Evolutionary conservation across 208 protist species (phyloP).

Genomic region (Trichomonas vaginalis): DNA sequence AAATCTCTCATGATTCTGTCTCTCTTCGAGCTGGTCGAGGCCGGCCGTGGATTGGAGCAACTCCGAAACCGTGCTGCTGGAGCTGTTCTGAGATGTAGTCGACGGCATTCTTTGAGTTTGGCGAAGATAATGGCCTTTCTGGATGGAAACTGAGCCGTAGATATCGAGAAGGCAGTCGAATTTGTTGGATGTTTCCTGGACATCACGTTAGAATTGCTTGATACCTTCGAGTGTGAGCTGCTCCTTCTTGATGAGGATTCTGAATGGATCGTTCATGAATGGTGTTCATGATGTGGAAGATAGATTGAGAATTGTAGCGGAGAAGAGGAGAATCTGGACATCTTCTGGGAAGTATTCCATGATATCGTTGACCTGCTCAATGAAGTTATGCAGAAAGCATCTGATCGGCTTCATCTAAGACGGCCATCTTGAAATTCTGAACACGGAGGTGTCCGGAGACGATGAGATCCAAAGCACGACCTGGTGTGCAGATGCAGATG

Average conservation of each 20-base stretch:
- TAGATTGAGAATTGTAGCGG: slow-evolving; percentile 55
- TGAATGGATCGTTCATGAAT: slow-evolving; percentile 70
- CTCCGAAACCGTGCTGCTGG: slow-evolving; percentile 63
- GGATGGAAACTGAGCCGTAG: slow-evolving; percentile 63
- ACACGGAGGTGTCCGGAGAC: slow-evolving; percentile 56
- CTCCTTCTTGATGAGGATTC: slow-evolving; percentile 89
- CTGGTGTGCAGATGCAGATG: slow-evolving; percentile 58
- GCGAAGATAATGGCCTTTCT: slow-evolving; percentile 79
- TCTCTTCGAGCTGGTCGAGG: slow-evolving; percentile 82
- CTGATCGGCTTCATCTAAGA: slow-evolving; percentile 97
- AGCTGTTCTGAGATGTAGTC: slow-evolving; percentile 81
- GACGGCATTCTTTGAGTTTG: slow-evolving; percentile 69
- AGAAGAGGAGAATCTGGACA: slow-evolving; percentile 58
- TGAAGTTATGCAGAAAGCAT: slow-evolving; percentile 95
- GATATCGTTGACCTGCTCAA: slow-evolving; percentile 92
- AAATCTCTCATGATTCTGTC: slow-evolving; percentile 94
- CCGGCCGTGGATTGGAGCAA: slow-evolving; percentile 90
- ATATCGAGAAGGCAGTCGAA: slow-evolving; percentile 81
- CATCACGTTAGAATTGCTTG: slow-evolving; percentile 93
- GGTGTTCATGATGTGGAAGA: slow-evolving; percentile 79
- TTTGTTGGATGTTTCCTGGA: slow-evolving; percentile 85
- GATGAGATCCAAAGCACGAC: slow-evolving; percentile 68
- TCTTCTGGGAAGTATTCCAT: slow-evolving; percentile 65
- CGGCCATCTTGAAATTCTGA: slow-evolving; percentile 64
- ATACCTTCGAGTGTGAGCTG: slow-evolving; percentile 95